Conservation (phyloP, 2,329 filamentous ascomycete species). For the Neopestalotiopsis clavispora region DNA sequence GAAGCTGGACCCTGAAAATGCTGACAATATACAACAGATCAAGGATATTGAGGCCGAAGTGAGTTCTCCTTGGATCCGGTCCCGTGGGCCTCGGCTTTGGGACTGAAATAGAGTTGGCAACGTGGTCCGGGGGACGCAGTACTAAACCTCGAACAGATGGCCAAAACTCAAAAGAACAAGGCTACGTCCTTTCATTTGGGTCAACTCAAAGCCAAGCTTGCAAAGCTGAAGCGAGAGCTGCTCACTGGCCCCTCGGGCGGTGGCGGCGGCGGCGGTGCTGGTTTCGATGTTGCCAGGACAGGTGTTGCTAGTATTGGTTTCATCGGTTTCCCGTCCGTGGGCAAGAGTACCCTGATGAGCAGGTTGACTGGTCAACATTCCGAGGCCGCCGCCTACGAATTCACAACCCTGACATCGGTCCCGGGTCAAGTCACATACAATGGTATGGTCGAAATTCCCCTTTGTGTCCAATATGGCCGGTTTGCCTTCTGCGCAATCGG, state of each 20-base stretch:
- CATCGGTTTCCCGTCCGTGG: conserved; percentile 97
- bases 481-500: background rate
- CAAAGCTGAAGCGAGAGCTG: conserved; percentile 95
- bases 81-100: conserved; percentile 19
- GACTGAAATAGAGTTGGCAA: background rate
- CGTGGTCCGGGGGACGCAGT: conserved; percentile 3
- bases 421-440: conserved; percentile 97
- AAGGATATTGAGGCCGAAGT: conserved; percentile 96
- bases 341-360: conserved; percentile 98
- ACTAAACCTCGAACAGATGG: conserved; percentile 67
- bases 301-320: conserved; percentile 97
- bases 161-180: conserved; percentile 97
- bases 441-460: conserved; percentile 47
- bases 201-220: conserved; percentile 97
- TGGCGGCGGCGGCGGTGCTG: conserved; percentile 81
- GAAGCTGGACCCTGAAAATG: conserved; percentile 21
- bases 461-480: background rate
- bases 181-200: conserved; percentile 91
- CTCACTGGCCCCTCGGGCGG: conserved; percentile 72
- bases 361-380: conserved; percentile 94
- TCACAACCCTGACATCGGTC: conserved; percentile 96
- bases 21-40: conserved; percentile 66
- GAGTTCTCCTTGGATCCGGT: conserved; percentile 39
- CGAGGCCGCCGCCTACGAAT: conserved; percentile 96
- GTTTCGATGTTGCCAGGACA: conserved; percentile 97